These are phyloP conservation scores for Puccinia brachypodii DNA, from an alignment of 1,284 basidiomycete species.

Conservation along the genomic window DNA sequence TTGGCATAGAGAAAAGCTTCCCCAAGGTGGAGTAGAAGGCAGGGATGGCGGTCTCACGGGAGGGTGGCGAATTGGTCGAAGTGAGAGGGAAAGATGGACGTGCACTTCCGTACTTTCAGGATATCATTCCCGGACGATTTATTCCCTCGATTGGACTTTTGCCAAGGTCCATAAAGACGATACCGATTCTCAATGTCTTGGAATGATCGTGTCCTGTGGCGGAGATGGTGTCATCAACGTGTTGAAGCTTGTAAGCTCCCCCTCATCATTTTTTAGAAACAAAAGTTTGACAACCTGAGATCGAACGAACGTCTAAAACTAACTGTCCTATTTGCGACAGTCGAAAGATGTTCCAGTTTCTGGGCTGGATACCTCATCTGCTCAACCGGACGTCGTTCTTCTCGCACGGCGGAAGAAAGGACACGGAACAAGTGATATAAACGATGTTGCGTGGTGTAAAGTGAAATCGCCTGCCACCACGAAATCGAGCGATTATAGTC, in stretches of 20 bases:
- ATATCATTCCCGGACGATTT: constrained; percentile 70
- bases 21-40: constrained; percentile 48
- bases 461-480: constrained; percentile 50
- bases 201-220: constrained; percentile 72
- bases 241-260: constrained; percentile 64
- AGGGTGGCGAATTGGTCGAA: constrained; percentile 53
- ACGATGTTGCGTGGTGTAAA: constrained; percentile 72
- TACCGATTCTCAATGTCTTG: constrained; percentile 59
- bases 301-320: background rate
- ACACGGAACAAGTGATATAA: constrained; percentile 75
- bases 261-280: background rate
- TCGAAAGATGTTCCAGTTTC: constrained; percentile 50
- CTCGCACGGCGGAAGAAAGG: constrained; percentile 62
- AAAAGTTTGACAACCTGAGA: background rate
- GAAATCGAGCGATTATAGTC: constrained; percentile 48
- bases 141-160: constrained; percentile 73
- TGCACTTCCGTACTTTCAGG: constrained; percentile 55
- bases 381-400: constrained; percentile 55
- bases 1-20: constrained; percentile 59
- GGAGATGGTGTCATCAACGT: constrained; percentile 74
- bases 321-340: background rate
- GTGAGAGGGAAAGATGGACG: constrained; percentile 58
- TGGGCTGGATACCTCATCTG: constrained; percentile 51
- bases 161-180: background rate
- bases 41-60: constrained; percentile 52